phyloP scores from a whole-genome alignment of 345 rosid genomes.

The Anacardium occidentale region DNA sequence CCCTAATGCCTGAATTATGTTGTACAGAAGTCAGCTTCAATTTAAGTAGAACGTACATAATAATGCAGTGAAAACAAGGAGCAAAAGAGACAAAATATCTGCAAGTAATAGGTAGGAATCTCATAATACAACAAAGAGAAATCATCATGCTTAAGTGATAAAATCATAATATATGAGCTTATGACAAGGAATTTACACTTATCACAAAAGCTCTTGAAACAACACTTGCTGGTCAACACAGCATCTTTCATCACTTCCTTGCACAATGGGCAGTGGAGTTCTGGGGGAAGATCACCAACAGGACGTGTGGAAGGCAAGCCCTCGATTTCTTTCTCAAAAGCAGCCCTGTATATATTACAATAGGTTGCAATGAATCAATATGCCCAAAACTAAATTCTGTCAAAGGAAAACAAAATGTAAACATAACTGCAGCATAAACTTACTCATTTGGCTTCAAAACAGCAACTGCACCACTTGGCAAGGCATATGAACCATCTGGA shows the following conservation, averaged over 20 bases:
- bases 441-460: slow-evolving; percentile 96
- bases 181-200: slow-evolving; percentile 49
- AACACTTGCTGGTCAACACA: slow-evolving; percentile 90
- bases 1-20: slow-evolving; percentile 72
- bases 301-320: slow-evolving; percentile 89
- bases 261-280: slow-evolving; percentile 93
- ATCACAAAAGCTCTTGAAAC: slow-evolving; percentile 84
- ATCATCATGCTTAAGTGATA: background rate
- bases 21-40: slow-evolving; percentile 12
- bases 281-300: slow-evolving; percentile 96
- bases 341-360: slow-evolving; percentile 57
- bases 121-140: no score
- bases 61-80: slow-evolving; percentile 3
- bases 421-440: slow-evolving; percentile 19
- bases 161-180: background rate
- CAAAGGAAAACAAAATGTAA: background rate
- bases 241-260: slow-evolving; percentile 94
- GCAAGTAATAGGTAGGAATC: background rate
- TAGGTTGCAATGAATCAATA: slow-evolving; percentile 5
- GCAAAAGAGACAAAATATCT: background rate
- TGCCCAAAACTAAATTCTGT: background rate
- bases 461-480: slow-evolving; percentile 97
- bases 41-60: background rate
- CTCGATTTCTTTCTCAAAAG: slow-evolving; percentile 93
- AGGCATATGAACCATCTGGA: slow-evolving; percentile 94